Evolutionary conservation across 148 eudicot species (phyloP), one percentile per base, ranked within the genome.

Genomic region (Silene latifolia): DNA sequence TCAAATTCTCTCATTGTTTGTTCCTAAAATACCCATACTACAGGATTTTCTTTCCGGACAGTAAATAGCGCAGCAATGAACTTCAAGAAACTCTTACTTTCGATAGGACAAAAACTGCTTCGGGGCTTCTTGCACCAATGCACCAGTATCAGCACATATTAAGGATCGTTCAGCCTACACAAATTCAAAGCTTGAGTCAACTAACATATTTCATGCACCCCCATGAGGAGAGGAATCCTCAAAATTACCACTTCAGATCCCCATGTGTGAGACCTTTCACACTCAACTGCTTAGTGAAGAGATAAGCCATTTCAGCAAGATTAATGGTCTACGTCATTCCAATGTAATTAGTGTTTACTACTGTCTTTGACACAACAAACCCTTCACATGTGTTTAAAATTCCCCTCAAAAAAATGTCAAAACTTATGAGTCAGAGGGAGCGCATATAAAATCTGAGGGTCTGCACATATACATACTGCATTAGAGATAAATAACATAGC

Each of bases 141-240:
- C 91, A 81, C 97, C 99, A 63, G 99, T 95, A 80, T 95, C 99
- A 64, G 92, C 88, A 77, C 99, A 95, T 61, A 95, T 80, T 73
- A 92, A 87, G 70, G 99, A 90, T 74, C 99, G 88, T 77, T 95
- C 99, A 65, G 88, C 57, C 98, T 93, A 84, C 78, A 84, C 24
- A 71, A 80, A 58, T 39, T 66, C 74, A 59, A 47, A 71, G 77
- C 20, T 61, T 63, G 32, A 77, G 76, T 80, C 73, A 78, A 63
- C 71, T 18, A 68, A 21, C 12, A 27, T 21, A 59, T 56, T 12
- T 53, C 63, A 39, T 32, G 19, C 18, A 56, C 39, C 23, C 53
- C 48, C 18, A 39, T 32, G 21, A 51, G 17, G 39, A 53, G 8
- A 65, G 59, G 58, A 51, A n/a, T 61, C 20, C 6, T 70, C 47